phyloP scores from a whole-genome alignment of 2,329 filamentous ascomycete genomes.

The Chaetomium sp. region DNA sequence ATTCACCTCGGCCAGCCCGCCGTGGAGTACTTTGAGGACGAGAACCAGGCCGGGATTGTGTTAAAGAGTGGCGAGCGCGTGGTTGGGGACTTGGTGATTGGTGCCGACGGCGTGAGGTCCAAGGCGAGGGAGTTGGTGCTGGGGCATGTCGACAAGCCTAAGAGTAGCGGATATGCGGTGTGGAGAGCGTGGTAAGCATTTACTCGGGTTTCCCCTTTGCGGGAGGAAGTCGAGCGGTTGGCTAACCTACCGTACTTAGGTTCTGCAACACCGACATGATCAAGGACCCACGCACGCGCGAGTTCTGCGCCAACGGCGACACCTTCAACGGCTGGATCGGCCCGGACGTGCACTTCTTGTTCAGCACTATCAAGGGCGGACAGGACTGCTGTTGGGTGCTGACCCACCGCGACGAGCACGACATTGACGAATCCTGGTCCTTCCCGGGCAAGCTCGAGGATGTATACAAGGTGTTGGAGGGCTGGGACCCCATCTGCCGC shows the following conservation, averaged over 20 bases:
- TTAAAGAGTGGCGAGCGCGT: constrained; percentile 52
- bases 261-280: constrained; percentile 55
- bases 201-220: not conserved
- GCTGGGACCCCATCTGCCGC: constrained; percentile 53
- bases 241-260: constrained; percentile 37
- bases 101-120: constrained; percentile 57
- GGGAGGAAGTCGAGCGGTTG: not conserved
- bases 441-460: constrained; percentile 56
- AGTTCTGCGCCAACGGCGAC: constrained; percentile 59
- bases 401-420: constrained; percentile 56
- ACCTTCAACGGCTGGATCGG: constrained; percentile 63
- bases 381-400: constrained; percentile 61
- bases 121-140: constrained; percentile 54
- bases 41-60: constrained; percentile 52
- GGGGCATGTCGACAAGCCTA: constrained; percentile 54
- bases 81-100: constrained; percentile 54
- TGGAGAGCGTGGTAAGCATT: constrained; percentile 54
- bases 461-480: constrained; percentile 53
- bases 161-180: constrained; percentile 55
- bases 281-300: constrained; percentile 52
- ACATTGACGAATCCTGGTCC: constrained; percentile 59
- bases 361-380: constrained; percentile 59
- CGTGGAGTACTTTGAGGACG: constrained; percentile 57
- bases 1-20: constrained; percentile 57
- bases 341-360: constrained; percentile 59